phyloP scores from a whole-genome alignment of 1,284 basidiomycete species.

The Cryptococcus sp. region DNA sequence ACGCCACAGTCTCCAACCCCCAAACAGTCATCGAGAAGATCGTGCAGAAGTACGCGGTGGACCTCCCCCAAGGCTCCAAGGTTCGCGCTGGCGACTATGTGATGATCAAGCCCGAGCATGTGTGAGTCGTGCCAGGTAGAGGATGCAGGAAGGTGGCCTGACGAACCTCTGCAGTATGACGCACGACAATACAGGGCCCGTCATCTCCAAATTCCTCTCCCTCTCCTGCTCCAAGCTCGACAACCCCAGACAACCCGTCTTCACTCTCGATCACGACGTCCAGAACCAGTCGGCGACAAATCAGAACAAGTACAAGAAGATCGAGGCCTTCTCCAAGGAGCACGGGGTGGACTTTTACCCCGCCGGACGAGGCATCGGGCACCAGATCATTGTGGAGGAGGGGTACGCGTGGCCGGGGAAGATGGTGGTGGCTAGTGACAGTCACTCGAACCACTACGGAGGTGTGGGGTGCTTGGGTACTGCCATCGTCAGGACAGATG shows the following conservation, averaged over 20 bases:
- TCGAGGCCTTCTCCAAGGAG: slow-evolving; percentile 84
- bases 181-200: slow-evolving; percentile 96
- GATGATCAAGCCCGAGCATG: slow-evolving; percentile 95
- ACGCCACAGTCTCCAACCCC: slow-evolving; percentile 52
- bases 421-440: slow-evolving; percentile 91
- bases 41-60: slow-evolving; percentile 94
- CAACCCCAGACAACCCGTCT: slow-evolving; percentile 74
- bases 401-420: slow-evolving; percentile 93
- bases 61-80: slow-evolving; percentile 66
- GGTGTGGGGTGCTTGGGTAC: slow-evolving; percentile 97
- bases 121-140: slow-evolving; percentile 50
- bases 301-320: slow-evolving; percentile 85
- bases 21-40: slow-evolving; percentile 97
- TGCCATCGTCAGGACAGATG: slow-evolving; percentile 79
- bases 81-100: slow-evolving; percentile 98
- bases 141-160: background rate
- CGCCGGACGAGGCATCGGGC: slow-evolving; percentile 95
- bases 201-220: slow-evolving; percentile 94
- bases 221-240: slow-evolving; percentile 86
- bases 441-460: slow-evolving; percentile 94
- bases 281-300: slow-evolving; percentile 96
- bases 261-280: slow-evolving; percentile 97
- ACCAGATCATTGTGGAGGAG: slow-evolving; percentile 92
- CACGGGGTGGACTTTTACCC: slow-evolving; percentile 95
- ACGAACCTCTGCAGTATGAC: slow-evolving; percentile 61